These are phyloP conservation scores for Cladosporium sp. DNA, from an alignment of 2,329 filamentous ascomycete species.

Conservation along the genomic window DNA sequence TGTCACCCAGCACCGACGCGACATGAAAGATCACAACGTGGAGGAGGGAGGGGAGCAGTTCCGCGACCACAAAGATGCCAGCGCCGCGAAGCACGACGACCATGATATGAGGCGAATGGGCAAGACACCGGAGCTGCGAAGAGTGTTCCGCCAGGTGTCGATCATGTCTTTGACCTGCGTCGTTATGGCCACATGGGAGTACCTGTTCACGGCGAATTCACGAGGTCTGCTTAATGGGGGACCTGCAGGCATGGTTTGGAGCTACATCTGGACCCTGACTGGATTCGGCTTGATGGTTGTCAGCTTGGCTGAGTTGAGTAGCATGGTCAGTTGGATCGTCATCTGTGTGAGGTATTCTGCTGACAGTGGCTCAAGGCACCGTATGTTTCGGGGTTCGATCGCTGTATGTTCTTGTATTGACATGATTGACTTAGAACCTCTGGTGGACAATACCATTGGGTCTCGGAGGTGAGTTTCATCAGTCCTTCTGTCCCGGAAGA, in stretches of 20 bases:
- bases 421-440: constrained; percentile 17
- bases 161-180: constrained; percentile 1
- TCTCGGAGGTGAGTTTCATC: constrained; percentile 19
- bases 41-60: background rate
- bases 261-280: background rate
- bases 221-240: background rate
- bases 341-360: background rate
- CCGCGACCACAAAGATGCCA: background rate
- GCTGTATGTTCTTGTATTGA: background rate
- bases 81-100: background rate
- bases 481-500: background rate
- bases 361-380: background rate
- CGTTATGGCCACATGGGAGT: constrained; percentile 3
- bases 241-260: background rate
- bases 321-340: background rate
- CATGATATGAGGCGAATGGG: constrained; percentile 5
- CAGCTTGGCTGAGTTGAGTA: constrained; percentile 1
- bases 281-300: background rate
- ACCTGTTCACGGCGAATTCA: background rate
- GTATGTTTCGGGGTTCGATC: background rate
- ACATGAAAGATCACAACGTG: background rate
- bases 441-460: constrained; percentile 22
- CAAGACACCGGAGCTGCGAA: background rate
- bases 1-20: background rate
- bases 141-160: background rate